These are phyloP conservation scores for Fusarium nanum DNA, from an alignment of 2,329 filamentous ascomycete genomes.

Conservation along the genomic window DNA sequence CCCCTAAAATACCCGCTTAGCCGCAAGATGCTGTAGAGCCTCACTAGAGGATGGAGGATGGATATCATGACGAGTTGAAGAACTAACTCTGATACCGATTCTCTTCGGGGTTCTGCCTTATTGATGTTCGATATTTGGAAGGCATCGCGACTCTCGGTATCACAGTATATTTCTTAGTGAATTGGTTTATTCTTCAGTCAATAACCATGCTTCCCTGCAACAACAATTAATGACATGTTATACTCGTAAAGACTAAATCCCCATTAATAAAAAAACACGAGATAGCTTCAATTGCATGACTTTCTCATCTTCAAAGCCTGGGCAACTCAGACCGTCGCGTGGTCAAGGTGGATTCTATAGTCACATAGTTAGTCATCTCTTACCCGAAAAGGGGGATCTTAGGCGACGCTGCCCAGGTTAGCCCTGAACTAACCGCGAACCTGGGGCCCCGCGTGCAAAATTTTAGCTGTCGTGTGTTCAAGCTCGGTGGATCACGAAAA, in stretches of 20 bases:
- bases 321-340: not conserved
- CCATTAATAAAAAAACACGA: not conserved
- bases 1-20: not conserved
- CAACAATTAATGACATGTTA: not conserved
- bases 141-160: too few relatives aligned
- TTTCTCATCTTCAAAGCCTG: not conserved
- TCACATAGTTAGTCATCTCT: constrained; percentile 13
- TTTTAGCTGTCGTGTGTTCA: constrained; percentile 21
- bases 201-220: too few relatives aligned
- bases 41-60: not conserved
- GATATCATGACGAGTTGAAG: not conserved
- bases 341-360: constrained; percentile 15
- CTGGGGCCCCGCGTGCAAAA: constrained; percentile 29
- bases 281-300: constrained; percentile 12
- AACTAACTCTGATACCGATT: not conserved
- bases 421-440: constrained; percentile 7
- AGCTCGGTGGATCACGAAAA: constrained; percentile 19
- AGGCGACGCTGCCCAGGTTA: constrained; percentile 3
- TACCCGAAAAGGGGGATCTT: constrained; percentile 14
- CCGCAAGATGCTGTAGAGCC: constrained; percentile 3
- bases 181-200: too few relatives aligned
- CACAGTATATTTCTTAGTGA: too few relatives aligned
- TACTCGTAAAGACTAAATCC: too few relatives aligned
- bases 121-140: too few relatives aligned
- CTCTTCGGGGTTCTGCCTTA: too few relatives aligned